Evolutionary conservation across 1,284 basidiomycete species (phyloP), one percentile per base, ranked within the genome.

Genomic region (Rhodotorula sp.): DNA sequence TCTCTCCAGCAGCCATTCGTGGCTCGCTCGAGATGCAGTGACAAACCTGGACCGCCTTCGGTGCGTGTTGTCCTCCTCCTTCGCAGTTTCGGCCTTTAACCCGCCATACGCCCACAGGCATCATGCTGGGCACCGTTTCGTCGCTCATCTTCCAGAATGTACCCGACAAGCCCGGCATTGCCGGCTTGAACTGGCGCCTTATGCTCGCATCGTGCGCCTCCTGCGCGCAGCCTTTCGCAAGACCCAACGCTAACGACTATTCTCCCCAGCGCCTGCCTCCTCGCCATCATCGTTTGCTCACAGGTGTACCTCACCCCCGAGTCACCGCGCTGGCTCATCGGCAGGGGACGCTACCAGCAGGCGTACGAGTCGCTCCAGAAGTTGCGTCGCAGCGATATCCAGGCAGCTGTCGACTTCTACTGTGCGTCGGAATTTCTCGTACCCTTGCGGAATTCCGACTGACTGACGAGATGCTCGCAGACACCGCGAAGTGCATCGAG

Each of bases 241-340:
- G n/a, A 9, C 11, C 22, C n/a, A 24, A n/a, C 48, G 48, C 48
- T n/a, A 15, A 11, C n/a, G 24, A 4, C 0, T n/a, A 13, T n/a
- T 27, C 13, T 24, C 24, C 9, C 7, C n/a, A 56, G 55, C 44
- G 82, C 83, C 7, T 79, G 79, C 70, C 77, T 83, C 48, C 82
- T 82, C 10, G 81, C 82, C 27, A 52, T 82, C 36, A 13, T 72
- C 30, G 71, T 72, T 27, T 61, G 60, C 29, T 44, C 51, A 2
- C 60, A 61, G 15, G 71, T 72, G 2, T 69, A 60, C 54, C 66
- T 73, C 52, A 65, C 62, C 2, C 71, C 71, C 47, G 71, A 73
- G 47, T 65, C 62, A 11, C 89, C 89, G 10, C 85, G 89, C 79
- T 91, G 90, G 90, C 82, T 88, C 52, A 86, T 91, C 78, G 83